Conservation (phyloP, 2,329 filamentous ascomycete species). For the Trichophyton verrucosum region DNA sequence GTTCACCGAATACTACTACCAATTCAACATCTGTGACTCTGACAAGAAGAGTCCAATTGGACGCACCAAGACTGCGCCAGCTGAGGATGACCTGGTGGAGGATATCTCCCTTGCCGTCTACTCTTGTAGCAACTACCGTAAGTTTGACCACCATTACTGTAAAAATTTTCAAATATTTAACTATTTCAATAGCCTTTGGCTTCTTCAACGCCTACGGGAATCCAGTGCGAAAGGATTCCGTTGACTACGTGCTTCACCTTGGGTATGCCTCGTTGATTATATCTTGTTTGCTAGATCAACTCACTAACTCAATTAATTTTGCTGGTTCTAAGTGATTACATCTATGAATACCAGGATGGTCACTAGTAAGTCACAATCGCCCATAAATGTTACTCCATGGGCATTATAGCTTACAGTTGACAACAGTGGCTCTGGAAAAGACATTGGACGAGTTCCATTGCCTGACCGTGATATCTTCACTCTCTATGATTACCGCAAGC, state of each 20-base stretch:
- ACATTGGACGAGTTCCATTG: slow-evolving; percentile 7
- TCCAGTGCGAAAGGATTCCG: slow-evolving; percentile 45
- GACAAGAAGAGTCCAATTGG: slow-evolving; percentile 50
- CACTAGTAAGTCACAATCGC: slow-evolving; percentile 27
- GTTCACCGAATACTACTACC: slow-evolving; percentile 54
- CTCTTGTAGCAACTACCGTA: slow-evolving; percentile 57
- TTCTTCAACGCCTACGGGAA: slow-evolving; percentile 53
- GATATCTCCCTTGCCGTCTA: slow-evolving; percentile 55
- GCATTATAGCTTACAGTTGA: background rate
- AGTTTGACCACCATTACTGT: slow-evolving; percentile 13
- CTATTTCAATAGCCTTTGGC: slow-evolving; percentile 30
- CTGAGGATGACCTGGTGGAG: slow-evolving; percentile 41
- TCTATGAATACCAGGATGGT: slow-evolving; percentile 48
- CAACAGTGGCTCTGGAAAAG: slow-evolving; percentile 8
- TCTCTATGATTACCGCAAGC: slow-evolving; percentile 48
- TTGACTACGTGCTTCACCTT: slow-evolving; percentile 49
- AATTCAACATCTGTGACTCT: slow-evolving; percentile 56
- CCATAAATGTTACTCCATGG: background rate
- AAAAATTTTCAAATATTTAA: background rate
- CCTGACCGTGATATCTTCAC: slow-evolving; percentile 19
- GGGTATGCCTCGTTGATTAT: slow-evolving; percentile 8
- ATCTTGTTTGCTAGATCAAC: background rate
- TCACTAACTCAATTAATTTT: no score
- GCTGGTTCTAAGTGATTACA: slow-evolving; percentile 37
- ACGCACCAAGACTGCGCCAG: slow-evolving; percentile 57